Conservation (phyloP, 257 asterid genomes). For the Echites panduratus region DNA sequence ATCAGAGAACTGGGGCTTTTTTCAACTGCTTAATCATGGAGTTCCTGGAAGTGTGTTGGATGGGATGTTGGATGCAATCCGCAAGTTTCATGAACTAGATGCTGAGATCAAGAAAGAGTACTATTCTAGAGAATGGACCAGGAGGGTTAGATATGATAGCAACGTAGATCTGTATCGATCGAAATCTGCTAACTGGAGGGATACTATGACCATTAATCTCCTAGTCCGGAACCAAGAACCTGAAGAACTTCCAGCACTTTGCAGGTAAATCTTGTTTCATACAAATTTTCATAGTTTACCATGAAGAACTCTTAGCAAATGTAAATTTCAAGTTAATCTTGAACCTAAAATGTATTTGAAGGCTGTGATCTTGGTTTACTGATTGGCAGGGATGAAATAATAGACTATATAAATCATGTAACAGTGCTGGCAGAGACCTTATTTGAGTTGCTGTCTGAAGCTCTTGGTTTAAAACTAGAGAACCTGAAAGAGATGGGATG, state of each 20-base stretch:
- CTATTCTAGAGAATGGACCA: conserved; percentile 26
- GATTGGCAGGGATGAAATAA: conserved; percentile 35
- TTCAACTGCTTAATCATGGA: conserved; percentile 62
- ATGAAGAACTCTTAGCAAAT: neutral
- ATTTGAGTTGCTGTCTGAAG: conserved; percentile 53
- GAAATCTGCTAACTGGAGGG: conserved; percentile 61
- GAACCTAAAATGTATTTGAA: no score
- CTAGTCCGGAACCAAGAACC: conserved; percentile 20
- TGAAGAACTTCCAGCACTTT: conserved; percentile 45
- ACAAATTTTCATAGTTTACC: neutral
- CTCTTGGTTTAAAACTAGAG: conserved; percentile 53
- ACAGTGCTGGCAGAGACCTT: conserved; percentile 39
- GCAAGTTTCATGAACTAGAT: conserved; percentile 55
- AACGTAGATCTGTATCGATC: conserved; percentile 47
- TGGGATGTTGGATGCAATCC: conserved; percentile 44
- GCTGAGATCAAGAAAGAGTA: conserved; percentile 37
- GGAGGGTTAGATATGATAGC: conserved; percentile 47
- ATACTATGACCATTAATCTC: conserved; percentile 42
- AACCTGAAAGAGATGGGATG: conserved; percentile 39
- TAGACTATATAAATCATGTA: conserved; percentile 33
- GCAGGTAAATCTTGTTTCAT: conserved; percentile 42
- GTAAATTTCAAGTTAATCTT: no score
- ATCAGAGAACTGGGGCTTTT: conserved; percentile 54
- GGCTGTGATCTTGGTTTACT: no score
- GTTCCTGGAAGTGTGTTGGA: conserved; percentile 36